Conservation (phyloP, 225 moss, liverwort and hornwort species). For the Ulota crispa region DNA sequence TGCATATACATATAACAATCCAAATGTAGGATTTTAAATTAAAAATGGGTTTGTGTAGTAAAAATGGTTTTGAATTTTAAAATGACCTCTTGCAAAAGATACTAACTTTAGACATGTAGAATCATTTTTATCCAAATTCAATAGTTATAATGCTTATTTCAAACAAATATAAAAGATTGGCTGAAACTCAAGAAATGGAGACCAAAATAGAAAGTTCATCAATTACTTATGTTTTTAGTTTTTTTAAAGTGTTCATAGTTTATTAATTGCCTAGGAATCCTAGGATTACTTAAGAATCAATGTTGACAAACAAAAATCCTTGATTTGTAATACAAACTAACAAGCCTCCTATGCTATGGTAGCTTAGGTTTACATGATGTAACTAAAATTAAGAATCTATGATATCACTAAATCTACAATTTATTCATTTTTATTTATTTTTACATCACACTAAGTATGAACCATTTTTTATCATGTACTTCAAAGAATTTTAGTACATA, state of each 20-base stretch:
- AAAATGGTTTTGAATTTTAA: neutral
- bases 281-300: neutral
- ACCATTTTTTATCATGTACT: too few species aligned
- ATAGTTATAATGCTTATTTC: neutral
- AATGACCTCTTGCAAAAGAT: neutral
- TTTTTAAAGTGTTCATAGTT: neutral
- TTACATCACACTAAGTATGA: too few species aligned
- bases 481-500: too few species aligned
- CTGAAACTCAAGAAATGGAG: neutral
- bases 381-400: too few species aligned
- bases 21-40: neutral
- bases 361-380: neutral
- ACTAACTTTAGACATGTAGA: neutral
- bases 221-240: neutral
- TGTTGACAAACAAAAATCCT: neutral
- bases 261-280: neutral
- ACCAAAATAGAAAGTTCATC: neutral
- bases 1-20: too few species aligned
- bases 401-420: too few species aligned
- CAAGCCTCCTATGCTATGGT: neutral
- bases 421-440: too few species aligned
- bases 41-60: accelerated
- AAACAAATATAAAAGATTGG: neutral
- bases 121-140: neutral
- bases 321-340: neutral